Evolutionary conservation across 305 asterid genomes (phyloP), one percentile per base, ranked within the genome.

Genomic region (Salvia sclarea): DNA sequence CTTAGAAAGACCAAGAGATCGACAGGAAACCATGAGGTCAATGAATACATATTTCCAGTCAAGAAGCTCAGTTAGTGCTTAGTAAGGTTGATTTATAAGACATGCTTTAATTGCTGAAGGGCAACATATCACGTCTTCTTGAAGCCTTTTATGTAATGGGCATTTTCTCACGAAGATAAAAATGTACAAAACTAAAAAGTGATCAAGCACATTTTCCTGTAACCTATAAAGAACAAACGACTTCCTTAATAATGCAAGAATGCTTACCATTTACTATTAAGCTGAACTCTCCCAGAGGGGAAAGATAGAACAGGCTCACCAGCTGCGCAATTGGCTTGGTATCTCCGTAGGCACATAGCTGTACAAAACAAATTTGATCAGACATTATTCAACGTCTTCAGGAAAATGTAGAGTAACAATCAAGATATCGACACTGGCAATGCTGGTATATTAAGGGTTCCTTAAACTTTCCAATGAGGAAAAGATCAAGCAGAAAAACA

Each of bases 331-430:
- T 92, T 96, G 22, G 71, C 64, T 77, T 84, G 92, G 85, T 75
- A 93, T 82, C 97, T 86, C 70, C 96, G 79, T 61, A 83, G 79
- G 85, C 98, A 93, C 98, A 93, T 90, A 77, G 85, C 98, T 93
- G 80, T 79, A 79, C 72, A 48, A 79, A 55, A 78, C 20, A 68
- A 75, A 73, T 59, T 44, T 35, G 22, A 74, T 64, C 61, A 78
- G 77, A 44, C 21, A 43, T 48, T 52, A 72, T 64, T 10, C 4
- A 7, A 38, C 10, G 11, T 11, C n/a, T 38, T 11, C 44, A 38
- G 11, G 5, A 38, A 38, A 43, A 61, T 38, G 63, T 49, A 7
- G 61, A 55, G 6, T 13, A 17, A 45, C 12, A 66, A 48, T 53
- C 1, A 44, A 14, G 6, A 54, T 33, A 50, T 25, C 20, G 52